A percentile compares a stretch with the other conserved stretches of the same genome.
phyloP scores from a whole-genome alignment of 345 rosid species.

The Brassica juncea region DNA sequence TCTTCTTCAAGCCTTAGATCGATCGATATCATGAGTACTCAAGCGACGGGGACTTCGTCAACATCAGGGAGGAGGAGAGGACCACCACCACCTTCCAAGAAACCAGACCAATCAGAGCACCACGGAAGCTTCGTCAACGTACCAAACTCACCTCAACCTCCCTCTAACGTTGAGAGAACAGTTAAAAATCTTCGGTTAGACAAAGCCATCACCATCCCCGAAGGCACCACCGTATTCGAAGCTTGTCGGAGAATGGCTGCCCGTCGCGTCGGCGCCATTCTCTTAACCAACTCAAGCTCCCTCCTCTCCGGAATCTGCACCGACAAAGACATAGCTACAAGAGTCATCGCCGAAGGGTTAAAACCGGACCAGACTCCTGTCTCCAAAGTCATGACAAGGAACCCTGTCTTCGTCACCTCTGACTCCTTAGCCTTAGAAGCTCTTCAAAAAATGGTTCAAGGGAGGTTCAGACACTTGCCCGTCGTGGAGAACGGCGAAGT shows the following conservation, averaged over 20 bases:
- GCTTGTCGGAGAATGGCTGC: slow-evolving; percentile 95
- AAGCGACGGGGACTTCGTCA: slow-evolving; percentile 48
- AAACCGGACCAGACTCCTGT: slow-evolving; percentile 89
- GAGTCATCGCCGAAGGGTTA: slow-evolving; percentile 94
- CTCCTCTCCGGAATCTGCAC: slow-evolving; percentile 91
- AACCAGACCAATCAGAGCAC: slow-evolving; percentile 50
- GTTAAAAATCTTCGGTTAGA: slow-evolving; percentile 90
- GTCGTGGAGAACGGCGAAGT: slow-evolving; percentile 99
- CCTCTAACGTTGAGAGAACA: slow-evolving; percentile 69
- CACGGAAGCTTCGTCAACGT: slow-evolving; percentile 54
- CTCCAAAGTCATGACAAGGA: slow-evolving; percentile 88
- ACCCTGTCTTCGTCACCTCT: slow-evolving; percentile 82
- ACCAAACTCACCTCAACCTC: slow-evolving; percentile 72
- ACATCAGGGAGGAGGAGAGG: slow-evolving; percentile 55
- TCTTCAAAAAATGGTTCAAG: slow-evolving; percentile 97
- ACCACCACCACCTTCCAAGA: slow-evolving; percentile 51
- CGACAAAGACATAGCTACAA: slow-evolving; percentile 80
- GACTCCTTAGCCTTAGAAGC: slow-evolving; percentile 92
- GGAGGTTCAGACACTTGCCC: slow-evolving; percentile 95
- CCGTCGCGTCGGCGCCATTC: slow-evolving; percentile 86
- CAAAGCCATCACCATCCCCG: slow-evolving; percentile 94
- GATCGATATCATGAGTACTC: slow-evolving; percentile 70
- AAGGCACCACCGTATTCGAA: slow-evolving; percentile 85
- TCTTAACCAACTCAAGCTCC: slow-evolving; percentile 87
- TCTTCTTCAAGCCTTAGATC: not conserved